Conservation (phyloP, 2,329 filamentous ascomycete genomes). For the Pochonia chlamydosporia region DNA sequence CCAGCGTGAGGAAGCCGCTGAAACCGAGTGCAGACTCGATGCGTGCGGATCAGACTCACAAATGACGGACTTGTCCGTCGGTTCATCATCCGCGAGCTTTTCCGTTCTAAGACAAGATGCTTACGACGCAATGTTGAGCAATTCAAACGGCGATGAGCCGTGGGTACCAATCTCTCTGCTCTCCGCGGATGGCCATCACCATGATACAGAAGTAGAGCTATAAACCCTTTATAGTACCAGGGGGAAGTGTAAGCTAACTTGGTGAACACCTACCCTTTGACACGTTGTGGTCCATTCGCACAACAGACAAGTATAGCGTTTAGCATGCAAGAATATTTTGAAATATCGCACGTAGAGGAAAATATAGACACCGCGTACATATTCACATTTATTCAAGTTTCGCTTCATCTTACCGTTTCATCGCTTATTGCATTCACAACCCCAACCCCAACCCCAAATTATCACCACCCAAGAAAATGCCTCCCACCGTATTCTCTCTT, state of each 20-base stretch:
- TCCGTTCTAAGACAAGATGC: slow-evolving; percentile 25
- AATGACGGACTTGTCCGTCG: neutral
- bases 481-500: slow-evolving; percentile 40
- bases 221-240: too few relatives aligned
- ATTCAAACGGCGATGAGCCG: slow-evolving; percentile 15
- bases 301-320: too few relatives aligned
- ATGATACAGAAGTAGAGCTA: slow-evolving; percentile 24
- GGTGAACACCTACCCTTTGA: too few relatives aligned
- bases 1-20: neutral
- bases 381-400: too few relatives aligned
- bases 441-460: slow-evolving; percentile 22
- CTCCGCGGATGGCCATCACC: slow-evolving; percentile 28
- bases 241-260: too few relatives aligned
- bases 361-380: too few relatives aligned
- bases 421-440: too few relatives aligned
- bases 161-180: slow-evolving; percentile 28
- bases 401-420: too few relatives aligned
- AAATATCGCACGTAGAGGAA: too few relatives aligned
- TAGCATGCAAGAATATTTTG: too few relatives aligned
- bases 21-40: neutral
- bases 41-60: neutral
- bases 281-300: too few relatives aligned
- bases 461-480: slow-evolving; percentile 36
- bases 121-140: slow-evolving; percentile 25
- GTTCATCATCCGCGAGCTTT: slow-evolving; percentile 5